Percentiles rank a stretch among this genome's conserved stretches.
phyloP scores from a whole-genome alignment of 225 moss, liverwort and hornwort genomes.

The Pseudoscleropodium purum region DNA sequence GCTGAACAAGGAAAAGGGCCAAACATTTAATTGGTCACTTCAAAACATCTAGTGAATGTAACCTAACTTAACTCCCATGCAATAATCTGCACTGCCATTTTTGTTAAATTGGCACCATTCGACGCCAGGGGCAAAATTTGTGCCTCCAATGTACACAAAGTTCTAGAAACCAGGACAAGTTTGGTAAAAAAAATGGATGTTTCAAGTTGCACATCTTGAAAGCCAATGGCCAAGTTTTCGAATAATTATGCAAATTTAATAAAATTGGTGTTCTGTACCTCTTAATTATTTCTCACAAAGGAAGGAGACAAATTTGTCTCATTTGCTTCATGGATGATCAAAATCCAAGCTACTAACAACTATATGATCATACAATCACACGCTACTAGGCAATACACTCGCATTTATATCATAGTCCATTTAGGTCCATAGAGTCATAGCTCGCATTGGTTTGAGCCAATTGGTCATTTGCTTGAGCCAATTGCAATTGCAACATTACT shows the following conservation, averaged over 20 bases:
- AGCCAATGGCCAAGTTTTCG: not conserved
- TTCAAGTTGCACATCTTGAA: fast-evolving
- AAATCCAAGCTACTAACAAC: not conserved
- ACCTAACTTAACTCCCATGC: no score
- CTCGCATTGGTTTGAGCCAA: not conserved
- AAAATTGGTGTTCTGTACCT: not conserved
- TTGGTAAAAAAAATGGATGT: not conserved
- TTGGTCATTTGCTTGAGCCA: not conserved
- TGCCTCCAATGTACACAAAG: not conserved
- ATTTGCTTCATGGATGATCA: not conserved
- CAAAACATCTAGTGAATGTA: no score
- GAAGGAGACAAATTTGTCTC: not conserved
- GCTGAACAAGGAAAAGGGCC: no score
- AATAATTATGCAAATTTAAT: not conserved
- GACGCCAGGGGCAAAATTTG: fast-evolving
- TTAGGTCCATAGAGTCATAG: no score
- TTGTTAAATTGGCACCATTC: no score
- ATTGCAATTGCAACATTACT: not conserved
- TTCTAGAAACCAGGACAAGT: not conserved
- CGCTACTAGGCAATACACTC: not conserved
- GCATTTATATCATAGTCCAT: not conserved
- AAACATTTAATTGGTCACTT: no score
- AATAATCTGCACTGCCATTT: no score
- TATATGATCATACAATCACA: not conserved
- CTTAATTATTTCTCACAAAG: not conserved